These are phyloP conservation scores for Candida glucosophila DNA, from an alignment of 1,139 yeast genomes.

Conservation along the genomic window DNA sequence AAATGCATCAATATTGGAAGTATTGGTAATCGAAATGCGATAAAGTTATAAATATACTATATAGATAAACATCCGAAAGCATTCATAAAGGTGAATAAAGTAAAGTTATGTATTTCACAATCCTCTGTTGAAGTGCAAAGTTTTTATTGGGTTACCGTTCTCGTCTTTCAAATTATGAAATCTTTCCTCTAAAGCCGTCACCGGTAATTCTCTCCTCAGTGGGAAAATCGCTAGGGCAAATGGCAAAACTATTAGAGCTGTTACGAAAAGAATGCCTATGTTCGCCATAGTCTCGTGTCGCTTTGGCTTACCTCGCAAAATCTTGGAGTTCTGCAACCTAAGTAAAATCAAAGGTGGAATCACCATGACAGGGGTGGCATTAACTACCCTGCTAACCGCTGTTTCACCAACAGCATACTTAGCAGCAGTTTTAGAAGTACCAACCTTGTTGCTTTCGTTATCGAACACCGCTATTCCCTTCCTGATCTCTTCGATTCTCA, in stretches of 20 bases:
- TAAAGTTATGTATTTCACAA: conserved; percentile 39
- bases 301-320: conserved; percentile 59
- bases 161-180: conserved; percentile 54
- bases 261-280: conserved; percentile 74
- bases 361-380: conserved; percentile 96
- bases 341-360: conserved; percentile 82
- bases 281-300: conserved; percentile 62
- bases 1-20: conserved; percentile 40
- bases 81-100: too few relatives aligned
- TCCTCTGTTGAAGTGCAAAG: conserved; percentile 87
- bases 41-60: too few relatives aligned
- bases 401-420: conserved; percentile 92
- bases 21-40: conserved; percentile 40
- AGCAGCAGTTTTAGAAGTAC: conserved; percentile 82
- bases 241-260: conserved; percentile 83
- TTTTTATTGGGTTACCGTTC: conserved; percentile 49
- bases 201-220: conserved; percentile 61
- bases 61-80: too few relatives aligned
- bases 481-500: conserved; percentile 91
- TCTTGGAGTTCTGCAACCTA: conserved; percentile 54
- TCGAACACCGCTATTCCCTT: conserved; percentile 75
- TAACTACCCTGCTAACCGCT: conserved; percentile 87
- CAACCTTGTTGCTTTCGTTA: conserved; percentile 59
- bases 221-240: conserved; percentile 96
- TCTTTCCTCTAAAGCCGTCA: conserved; percentile 51